Base-by-base conservation (phyloP, 495 filamentous ascomycete species). In the Annulohypoxylon moriforme region DNA sequence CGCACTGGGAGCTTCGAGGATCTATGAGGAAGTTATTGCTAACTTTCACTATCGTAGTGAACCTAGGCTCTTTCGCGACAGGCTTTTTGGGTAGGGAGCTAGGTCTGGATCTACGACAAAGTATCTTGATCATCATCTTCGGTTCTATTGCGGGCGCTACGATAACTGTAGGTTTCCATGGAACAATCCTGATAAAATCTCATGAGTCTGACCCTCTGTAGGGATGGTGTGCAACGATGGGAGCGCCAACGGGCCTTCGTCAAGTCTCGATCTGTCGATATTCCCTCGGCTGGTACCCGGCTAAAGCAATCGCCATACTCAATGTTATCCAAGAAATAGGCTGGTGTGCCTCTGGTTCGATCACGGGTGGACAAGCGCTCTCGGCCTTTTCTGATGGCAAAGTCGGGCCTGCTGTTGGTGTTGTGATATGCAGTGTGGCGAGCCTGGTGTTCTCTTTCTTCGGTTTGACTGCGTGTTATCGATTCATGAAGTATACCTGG, bases 231-330 rank as follows among this genome's bases (percentile, higher is more conserved):
- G 85, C 85, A 8, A 87, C 85, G 3, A 80, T 86, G 55, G 85
- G 85, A 22, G 77, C 81, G 3, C 77, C 79, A 20, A 86, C 83
- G 7, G 87, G 88, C 31, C 80, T 88, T 3, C 82, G 85, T 44
- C 83, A 87, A 67, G 83, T 87, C 67, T 83, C 83, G 20, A 83
- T 87, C 46, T 79, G 82, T 42, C 82, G 86, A 7, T 88, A 87
- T 74, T 84, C 82, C 71, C 82, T 89, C 55, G 87, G 86, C 22
- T 89, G 83, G 82, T 88, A 81, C 67, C 84, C 85, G 1, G 77
- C 82, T 47, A 85, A 85, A 55, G 60, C 83, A 1, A 82, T 86
- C 55, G 85, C 85, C 20, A 70, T 82, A 4, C 80, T 87, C 57
- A 88, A 88, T 60, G 78, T 83, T 7, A 76, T 85, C 46, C 77